phyloP scores from a whole-genome alignment of 495 filamentous ascomycete genomes.

The Podospora pseudoanserina region DNA sequence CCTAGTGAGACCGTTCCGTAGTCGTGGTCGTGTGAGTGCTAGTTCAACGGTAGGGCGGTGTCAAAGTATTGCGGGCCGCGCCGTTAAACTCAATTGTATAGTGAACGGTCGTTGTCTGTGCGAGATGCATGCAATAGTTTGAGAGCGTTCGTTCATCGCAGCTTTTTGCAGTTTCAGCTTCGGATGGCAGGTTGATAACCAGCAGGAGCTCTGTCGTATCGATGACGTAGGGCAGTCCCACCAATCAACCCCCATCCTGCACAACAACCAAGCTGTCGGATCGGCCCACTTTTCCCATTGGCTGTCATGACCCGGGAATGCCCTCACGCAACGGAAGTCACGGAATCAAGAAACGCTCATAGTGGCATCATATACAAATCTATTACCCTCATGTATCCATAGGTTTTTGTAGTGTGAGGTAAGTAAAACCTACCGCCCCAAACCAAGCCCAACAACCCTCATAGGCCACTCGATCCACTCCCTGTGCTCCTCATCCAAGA shows the following conservation, averaged over 20 bases:
- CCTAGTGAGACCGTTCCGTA: background rate
- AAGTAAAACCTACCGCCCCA: background rate
- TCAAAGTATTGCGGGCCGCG: background rate
- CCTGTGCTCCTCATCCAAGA: conserved; percentile 33
- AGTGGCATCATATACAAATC: background rate
- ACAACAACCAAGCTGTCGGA: background rate
- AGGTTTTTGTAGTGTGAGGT: background rate
- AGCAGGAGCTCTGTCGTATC: background rate
- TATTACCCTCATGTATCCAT: background rate
- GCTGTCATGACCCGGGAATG: background rate
- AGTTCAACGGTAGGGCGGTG: background rate
- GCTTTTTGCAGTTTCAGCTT: background rate
- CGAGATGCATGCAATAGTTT: background rate
- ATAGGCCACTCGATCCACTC: conserved; percentile 37
- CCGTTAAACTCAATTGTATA: background rate
- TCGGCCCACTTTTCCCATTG: background rate
- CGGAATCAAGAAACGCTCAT: background rate
- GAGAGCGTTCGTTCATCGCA: background rate
- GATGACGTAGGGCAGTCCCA: background rate
- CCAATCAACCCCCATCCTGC: background rate
- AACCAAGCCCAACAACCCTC: conserved; percentile 24
- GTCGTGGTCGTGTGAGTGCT: background rate
- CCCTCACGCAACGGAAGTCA: background rate
- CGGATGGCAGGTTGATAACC: background rate
- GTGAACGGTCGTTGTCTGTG: background rate